phyloP scores from a whole-genome alignment of 139 green algal species.

The Coccomyxa sp. region DNA sequence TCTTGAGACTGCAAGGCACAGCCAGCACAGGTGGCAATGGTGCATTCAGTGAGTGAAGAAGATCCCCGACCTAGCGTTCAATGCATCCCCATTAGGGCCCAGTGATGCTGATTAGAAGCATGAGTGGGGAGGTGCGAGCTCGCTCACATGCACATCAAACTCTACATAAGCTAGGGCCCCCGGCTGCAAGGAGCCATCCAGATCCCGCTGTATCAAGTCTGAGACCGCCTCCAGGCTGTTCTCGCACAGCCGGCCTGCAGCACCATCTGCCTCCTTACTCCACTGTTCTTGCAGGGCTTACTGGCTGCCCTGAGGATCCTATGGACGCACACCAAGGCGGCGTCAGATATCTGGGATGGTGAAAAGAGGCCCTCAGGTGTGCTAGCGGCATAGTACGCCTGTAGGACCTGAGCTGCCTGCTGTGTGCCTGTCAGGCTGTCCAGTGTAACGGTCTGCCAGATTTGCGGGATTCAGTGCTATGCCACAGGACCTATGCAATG shows the following conservation, averaged over 20 bases:
- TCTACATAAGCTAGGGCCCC: slow-evolving; percentile 14
- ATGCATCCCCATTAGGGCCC: background rate
- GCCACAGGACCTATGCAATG: background rate
- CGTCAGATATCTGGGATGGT: background rate
- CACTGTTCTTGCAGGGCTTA: background rate
- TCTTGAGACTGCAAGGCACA: background rate
- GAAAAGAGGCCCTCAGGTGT: background rate
- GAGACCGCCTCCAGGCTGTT: slow-evolving; percentile 18
- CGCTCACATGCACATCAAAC: slow-evolving; percentile 25
- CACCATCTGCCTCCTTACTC: background rate
- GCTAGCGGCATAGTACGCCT: background rate
- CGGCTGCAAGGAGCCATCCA: background rate
- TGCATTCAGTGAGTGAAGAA: no score
- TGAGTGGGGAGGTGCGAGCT: background rate
- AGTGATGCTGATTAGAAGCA: background rate
- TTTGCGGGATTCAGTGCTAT: no score
- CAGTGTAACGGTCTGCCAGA: background rate
- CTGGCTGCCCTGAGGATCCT: background rate
- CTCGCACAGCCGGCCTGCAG: slow-evolving; percentile 13
- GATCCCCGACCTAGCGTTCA: background rate
- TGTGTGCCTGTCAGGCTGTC: background rate
- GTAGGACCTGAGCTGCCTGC: background rate
- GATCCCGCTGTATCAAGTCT: slow-evolving; percentile 10
- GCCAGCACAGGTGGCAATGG: background rate
- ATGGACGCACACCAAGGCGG: background rate